These are phyloP conservation scores for Serendipita sp. DNA, from an alignment of 1,284 basidiomycete genomes.

Conservation along the genomic window DNA sequence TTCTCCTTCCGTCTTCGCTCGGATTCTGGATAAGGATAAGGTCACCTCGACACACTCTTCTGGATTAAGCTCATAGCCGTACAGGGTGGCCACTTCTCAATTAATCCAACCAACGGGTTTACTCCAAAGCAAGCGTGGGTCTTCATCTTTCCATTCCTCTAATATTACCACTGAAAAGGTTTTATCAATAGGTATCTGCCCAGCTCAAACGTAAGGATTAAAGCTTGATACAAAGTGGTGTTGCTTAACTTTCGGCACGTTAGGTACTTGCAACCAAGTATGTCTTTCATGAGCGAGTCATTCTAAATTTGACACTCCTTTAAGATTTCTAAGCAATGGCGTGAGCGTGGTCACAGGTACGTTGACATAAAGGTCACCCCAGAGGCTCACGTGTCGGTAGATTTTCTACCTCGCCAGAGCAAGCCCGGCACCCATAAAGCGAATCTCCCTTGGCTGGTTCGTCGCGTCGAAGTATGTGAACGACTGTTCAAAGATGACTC, in stretches of 20 bases:
- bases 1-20: constrained; percentile 79
- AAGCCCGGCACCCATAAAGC: constrained; percentile 34
- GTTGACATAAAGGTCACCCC: background rate
- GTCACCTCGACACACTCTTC: constrained; percentile 10
- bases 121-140: constrained; percentile 56
- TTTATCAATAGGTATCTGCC: constrained; percentile 44
- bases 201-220: constrained; percentile 56
- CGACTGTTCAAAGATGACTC: background rate
- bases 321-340: constrained; percentile 60
- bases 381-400: constrained; percentile 23
- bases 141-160: background rate
- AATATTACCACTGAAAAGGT: background rate
- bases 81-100: constrained; percentile 83
- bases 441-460: constrained; percentile 74
- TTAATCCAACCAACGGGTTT: constrained; percentile 48
- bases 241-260: constrained; percentile 5
- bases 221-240: background rate
- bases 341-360: constrained; percentile 66
- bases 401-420: constrained; percentile 62
- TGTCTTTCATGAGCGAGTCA: background rate
- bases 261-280: constrained; percentile 69
- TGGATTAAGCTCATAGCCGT: constrained; percentile 2
- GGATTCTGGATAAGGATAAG: constrained; percentile 74
- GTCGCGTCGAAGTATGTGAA: constrained; percentile 55
- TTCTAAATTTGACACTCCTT: background rate